A percentile compares a stretch with the other conserved stretches of the same genome.
phyloP scores from a whole-genome alignment of 2,329 filamentous ascomycete genomes.

The Penicillium verrucosum region DNA sequence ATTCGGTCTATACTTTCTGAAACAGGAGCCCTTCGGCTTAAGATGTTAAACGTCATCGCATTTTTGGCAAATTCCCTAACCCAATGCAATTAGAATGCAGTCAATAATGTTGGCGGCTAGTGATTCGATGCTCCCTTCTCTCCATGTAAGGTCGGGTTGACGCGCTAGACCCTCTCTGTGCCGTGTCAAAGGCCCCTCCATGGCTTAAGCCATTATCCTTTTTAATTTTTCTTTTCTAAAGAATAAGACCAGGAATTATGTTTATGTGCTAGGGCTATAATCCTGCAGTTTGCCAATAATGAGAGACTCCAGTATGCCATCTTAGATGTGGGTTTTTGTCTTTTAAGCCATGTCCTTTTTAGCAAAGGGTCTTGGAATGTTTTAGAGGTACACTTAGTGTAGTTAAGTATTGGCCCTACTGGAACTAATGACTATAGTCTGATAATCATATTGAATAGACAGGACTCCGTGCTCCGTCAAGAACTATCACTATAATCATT shows the following conservation, averaged over 20 bases:
- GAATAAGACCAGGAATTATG: background rate
- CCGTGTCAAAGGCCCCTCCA: constrained; percentile 17
- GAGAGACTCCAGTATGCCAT: background rate
- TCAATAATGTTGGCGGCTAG: constrained; percentile 10
- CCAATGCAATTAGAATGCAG: constrained; percentile 7
- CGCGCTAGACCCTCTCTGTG: constrained; percentile 22
- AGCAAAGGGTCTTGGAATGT: background rate
- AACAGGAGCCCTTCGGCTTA: background rate
- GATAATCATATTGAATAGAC: background rate
- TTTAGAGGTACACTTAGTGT: background rate
- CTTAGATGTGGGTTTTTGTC: background rate
- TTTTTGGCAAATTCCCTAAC: constrained; percentile 1
- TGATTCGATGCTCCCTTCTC: constrained; percentile 6
- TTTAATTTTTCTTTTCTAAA: too few species aligned
- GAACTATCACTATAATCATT: constrained; percentile 4
- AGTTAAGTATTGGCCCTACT: background rate
- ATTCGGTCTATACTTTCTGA: background rate
- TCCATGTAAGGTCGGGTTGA: constrained; percentile 21
- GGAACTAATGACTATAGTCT: background rate
- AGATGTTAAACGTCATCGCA: constrained; percentile 5
- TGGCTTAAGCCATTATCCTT: constrained; percentile 9
- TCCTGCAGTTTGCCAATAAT: constrained; percentile 1
- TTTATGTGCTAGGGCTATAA: background rate
- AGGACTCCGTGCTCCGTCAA: background rate
- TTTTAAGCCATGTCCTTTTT: background rate